Evolutionary conservation across 805 yeast genomes (phyloP), one percentile per base, ranked within the genome.

Genomic region (Starmerella apis): DNA sequence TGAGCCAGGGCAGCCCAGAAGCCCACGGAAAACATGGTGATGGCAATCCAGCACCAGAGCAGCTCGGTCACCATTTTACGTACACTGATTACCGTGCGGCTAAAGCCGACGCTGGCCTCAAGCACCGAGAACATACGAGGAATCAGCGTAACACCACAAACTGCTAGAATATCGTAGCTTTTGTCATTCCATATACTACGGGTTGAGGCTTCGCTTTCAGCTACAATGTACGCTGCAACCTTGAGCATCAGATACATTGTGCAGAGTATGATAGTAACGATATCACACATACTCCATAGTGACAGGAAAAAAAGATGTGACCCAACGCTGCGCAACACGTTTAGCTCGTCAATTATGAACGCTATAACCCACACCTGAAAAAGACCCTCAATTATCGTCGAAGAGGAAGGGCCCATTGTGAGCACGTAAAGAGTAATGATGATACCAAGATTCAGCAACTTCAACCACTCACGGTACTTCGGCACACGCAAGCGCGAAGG

Each of bases 1-100:
- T 74, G 68, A 8, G 77, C 70, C 52, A 77, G 73, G 32, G 77
- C 73, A 22, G 77, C 71, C 68, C 76, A 77, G 56, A 77, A 77
- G 2, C 81, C 81, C 39, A 72, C 67, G 2, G 74, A 72, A 55
- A 76, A 68, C 35, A 77, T 68, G n/a, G 71, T 59, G 43, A 77
- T 73, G 35, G 76, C 67, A 37, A 72, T 65, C 57, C 74, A 69
- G 52, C 76, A 65, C 24, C 76, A 77, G 35, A 73, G 58, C 54
- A 76, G 68, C 52, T 75, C 78, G 60, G 73, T 67, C 43, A 70
- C 61, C 80, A 77, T 76, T 53, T 68, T 68, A 43, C 75, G 68
- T 38, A 74, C 70, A n/a, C 78, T 69, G 25, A 76, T 65, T 22
- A 76, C 67, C 54, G 76, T 72, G 61, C 75, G 64, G 49, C 77